A percentile compares a stretch with the other conserved stretches of the same genome.
These are phyloP conservation scores for Hamigera avellanea DNA, from an alignment of 495 filamentous ascomycete species.

Conservation along the genomic window DNA sequence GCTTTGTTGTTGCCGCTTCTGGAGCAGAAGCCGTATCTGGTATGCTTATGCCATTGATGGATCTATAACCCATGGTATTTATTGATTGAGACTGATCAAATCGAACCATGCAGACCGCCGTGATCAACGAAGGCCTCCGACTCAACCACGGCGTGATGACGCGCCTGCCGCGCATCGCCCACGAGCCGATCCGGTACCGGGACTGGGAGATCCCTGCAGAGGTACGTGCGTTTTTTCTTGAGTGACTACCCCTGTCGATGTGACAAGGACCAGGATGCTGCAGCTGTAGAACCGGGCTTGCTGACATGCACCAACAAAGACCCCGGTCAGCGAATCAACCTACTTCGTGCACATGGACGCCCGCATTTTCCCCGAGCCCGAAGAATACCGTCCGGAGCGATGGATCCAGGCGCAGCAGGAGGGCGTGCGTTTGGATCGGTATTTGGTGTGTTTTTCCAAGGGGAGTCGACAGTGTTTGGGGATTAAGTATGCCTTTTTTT, in stretches of 20 bases:
- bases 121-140: conserved; percentile 33
- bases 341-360: conserved; percentile 28
- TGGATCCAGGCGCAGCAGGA: conserved; percentile 21
- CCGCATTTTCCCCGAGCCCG: conserved; percentile 26
- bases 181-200: conserved; percentile 20
- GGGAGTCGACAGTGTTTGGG: conserved; percentile 16
- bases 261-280: too few species aligned
- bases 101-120: conserved; percentile 15
- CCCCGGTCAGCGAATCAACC: conserved; percentile 27
- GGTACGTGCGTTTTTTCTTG: conserved; percentile 7
- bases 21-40: conserved; percentile 9
- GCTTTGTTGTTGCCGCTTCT: conserved; percentile 1
- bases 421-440: conserved; percentile 6
- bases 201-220: conserved; percentile 11
- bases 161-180: conserved; percentile 22
- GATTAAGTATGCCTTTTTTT: conserved; percentile 11
- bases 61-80: background rate
- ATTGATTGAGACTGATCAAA: background rate
- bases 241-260: too few species aligned
- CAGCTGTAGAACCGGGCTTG: too few species aligned
- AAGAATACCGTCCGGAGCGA: conserved; percentile 29
- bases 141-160: conserved; percentile 19
- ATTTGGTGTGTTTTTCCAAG: conserved; percentile 19
- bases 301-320: conserved; percentile 17
- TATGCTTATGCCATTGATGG: conserved; percentile 1